phyloP scores from a whole-genome alignment of 2,329 filamentous ascomycete species.

The Rhynchosporium secalis region DNA sequence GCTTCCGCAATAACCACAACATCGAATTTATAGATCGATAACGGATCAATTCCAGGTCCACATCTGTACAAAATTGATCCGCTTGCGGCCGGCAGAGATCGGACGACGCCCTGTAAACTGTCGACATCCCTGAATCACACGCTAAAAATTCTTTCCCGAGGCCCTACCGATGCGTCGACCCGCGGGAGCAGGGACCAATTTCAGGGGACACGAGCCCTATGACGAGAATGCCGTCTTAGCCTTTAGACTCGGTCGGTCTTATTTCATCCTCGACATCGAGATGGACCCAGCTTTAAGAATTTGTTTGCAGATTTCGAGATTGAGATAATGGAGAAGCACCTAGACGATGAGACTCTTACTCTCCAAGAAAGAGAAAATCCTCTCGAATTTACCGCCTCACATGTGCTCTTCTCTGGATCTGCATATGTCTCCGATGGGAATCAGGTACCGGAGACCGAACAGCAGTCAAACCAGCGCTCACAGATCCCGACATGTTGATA shows the following conservation, averaged over 20 bases:
- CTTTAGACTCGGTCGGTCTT: constrained; percentile 5
- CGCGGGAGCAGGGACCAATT: neutral
- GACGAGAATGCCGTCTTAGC: constrained; percentile 9
- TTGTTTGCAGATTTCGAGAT: constrained; percentile 1
- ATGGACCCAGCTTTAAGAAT: neutral
- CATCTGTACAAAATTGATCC: constrained; percentile 3
- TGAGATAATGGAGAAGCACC: neutral
- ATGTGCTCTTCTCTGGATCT: neutral
- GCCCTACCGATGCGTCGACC: neutral
- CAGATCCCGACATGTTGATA: neutral
- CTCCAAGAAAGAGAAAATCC: neutral
- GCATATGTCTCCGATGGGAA: constrained; percentile 1
- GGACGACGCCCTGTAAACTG: neutral
- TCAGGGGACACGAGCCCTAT: neutral
- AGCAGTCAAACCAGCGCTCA: neutral
- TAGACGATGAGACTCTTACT: neutral
- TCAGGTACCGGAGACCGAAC: neutral
- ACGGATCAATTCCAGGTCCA: constrained; percentile 7
- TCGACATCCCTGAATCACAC: constrained; percentile 6
- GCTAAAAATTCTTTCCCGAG: neutral
- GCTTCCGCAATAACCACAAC: neutral
- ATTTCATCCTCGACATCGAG: neutral
- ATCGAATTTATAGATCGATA: neutral
- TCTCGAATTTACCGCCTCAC: neutral
- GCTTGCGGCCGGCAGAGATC: constrained; percentile 7